Conservation (phyloP, 805 yeast genomes). For the Pichia gijzeniarum region DNA sequence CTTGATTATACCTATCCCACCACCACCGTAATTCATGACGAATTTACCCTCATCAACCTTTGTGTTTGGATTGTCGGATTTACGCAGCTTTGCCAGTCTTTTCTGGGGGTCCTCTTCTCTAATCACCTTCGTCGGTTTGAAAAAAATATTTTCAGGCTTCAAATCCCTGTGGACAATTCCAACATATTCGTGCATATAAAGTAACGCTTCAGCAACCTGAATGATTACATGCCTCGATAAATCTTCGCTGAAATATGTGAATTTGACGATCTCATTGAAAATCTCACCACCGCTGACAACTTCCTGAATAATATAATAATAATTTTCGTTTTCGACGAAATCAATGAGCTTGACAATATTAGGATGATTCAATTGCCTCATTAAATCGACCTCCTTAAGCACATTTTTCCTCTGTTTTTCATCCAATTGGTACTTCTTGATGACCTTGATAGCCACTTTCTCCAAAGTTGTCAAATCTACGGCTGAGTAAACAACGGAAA, state of each 20-base stretch:
- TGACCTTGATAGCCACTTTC: constrained; percentile 49
- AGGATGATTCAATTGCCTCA: constrained; percentile 58
- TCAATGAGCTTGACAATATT: constrained; percentile 61
- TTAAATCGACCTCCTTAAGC: constrained; percentile 71
- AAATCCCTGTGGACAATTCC: constrained; percentile 82
- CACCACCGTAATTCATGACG: constrained; percentile 77
- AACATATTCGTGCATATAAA: constrained; percentile 62
- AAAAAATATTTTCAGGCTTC: constrained; percentile 73
- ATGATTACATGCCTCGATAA: constrained; percentile 64
- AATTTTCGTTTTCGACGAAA: constrained; percentile 54
- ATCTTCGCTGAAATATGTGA: constrained; percentile 70
- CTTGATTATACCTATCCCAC: constrained; percentile 83
- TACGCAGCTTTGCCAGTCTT: constrained; percentile 35
- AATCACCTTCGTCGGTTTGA: constrained; percentile 48
- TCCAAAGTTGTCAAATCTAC: constrained; percentile 32
- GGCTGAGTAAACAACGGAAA: constrained; percentile 49
- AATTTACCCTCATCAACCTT: constrained; percentile 88
- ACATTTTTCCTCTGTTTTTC: constrained; percentile 59
- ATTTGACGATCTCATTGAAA: constrained; percentile 71
- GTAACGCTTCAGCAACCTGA: constrained; percentile 64
- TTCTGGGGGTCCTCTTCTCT: constrained; percentile 30
- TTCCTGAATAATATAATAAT: constrained; percentile 68
- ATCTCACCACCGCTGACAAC: constrained; percentile 73
- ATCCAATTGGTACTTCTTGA: constrained; percentile 65
- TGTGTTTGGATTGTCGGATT: constrained; percentile 60